These are phyloP conservation scores for Tulasnella calospora DNA, from an alignment of 768 basidiomycete species.

Conservation along the genomic window DNA sequence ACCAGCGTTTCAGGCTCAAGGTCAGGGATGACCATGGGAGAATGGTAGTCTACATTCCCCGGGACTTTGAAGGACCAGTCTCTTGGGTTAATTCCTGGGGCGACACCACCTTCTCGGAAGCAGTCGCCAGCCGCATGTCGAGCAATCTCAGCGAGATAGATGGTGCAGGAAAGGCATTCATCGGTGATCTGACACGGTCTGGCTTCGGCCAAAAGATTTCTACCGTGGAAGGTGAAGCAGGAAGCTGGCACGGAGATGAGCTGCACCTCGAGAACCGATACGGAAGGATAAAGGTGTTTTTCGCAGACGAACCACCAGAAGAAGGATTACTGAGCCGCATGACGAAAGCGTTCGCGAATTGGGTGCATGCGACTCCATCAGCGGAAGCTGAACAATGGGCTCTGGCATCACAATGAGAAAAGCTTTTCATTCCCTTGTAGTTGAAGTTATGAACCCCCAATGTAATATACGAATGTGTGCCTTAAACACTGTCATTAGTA, in stretches of 20 bases:
- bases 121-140: constrained; percentile 1
- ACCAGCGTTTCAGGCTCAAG: constrained; percentile 24
- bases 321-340: not conserved
- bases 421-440: not conserved
- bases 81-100: constrained; percentile 22
- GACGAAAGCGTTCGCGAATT: not conserved
- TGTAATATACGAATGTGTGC: not conserved
- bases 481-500: not conserved
- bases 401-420: not conserved
- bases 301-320: constrained; percentile 10
- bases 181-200: not conserved
- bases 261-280: not conserved
- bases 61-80: constrained; percentile 25
- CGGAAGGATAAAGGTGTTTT: constrained; percentile 17
- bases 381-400: not conserved
- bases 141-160: not conserved
- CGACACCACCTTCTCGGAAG: constrained; percentile 22
- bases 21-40: constrained; percentile 17
- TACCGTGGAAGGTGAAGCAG: not conserved
- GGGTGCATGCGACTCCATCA: not conserved
- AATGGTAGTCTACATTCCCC: constrained; percentile 5
- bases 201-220: not conserved
- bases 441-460: not conserved
- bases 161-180: constrained; percentile 18
- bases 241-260: constrained; percentile 13